Base-by-base conservation (phyloP, 768 basidiomycete genomes). In the Tephrocybe sp. region DNA sequence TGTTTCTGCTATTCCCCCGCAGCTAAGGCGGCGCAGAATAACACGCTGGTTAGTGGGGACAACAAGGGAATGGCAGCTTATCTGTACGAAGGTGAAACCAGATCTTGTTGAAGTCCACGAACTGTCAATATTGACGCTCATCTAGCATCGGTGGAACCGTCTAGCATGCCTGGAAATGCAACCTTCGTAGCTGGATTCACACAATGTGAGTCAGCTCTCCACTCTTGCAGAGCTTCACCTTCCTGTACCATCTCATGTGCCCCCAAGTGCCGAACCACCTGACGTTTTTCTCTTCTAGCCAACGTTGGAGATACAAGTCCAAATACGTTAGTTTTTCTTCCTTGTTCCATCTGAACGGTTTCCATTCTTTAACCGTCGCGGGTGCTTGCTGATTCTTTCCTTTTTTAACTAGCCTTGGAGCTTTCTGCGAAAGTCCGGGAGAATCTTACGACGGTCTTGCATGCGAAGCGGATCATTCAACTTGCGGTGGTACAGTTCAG, bases 31-130 rank as follows among this genome's bases (percentile, higher is more conserved):
- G 5, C 27, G 22, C 54, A 89, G 86, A 92, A 91, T 61, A 91
- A 89, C 54, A 89, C 88, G 1, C 70, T 90, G n/a, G 78, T 91
- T 25, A 89, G 87, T 64, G 67, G 77, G 3, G 89, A 91, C 65
- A 91, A 91, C 71, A 91, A 92, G 64, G 89, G 89, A 32, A 89
- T 91, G 87, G 87, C 89, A 3, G 87, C 87, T 7, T 85, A 79
- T 64, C 62, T 90, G 15, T 92, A 88, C 52, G 89, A 91, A 74
- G 69, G 85, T 86, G n/a, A n/a, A n/a, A n/a, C n/a, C 50, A 42
- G 76, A 1, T 31, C 13, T 22, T 48, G 45, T 28, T 15, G 8
- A n/a, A 24, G 22, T 25, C 30, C n/a, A 18, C 25, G 32, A 25
- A 28, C 45, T 35, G 36, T 34, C 30, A 43, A 43, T 50, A 41